Percentiles rank a stretch among this genome's conserved stretches.
Conservation (phyloP, 1,284 basidiomycete genomes). For the Fomitopsis betulina region DNA sequence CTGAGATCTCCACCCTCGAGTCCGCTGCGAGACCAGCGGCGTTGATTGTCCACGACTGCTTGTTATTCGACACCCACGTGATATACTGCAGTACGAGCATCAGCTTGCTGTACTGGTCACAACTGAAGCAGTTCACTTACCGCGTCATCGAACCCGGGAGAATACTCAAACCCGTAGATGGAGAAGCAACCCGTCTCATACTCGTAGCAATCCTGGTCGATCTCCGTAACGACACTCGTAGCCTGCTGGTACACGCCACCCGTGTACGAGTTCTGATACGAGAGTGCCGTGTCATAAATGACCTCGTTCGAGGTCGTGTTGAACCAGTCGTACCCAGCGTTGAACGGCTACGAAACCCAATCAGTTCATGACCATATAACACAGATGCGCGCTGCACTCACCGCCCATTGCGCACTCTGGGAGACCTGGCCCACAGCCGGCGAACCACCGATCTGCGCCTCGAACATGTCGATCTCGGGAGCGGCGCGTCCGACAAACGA, state of each 20-base stretch:
- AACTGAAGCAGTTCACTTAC: slow-evolving; percentile 26
- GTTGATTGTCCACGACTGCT: slow-evolving; percentile 55
- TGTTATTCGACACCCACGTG: slow-evolving; percentile 51
- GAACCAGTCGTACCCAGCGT: slow-evolving; percentile 48
- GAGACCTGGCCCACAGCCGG: slow-evolving; percentile 51
- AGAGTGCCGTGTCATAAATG: slow-evolving; percentile 44
- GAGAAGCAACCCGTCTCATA: slow-evolving; percentile 35
- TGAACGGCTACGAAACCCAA: slow-evolving; percentile 46
- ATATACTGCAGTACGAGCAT: slow-evolving; percentile 40
- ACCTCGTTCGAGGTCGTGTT: slow-evolving; percentile 45
- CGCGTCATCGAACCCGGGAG: slow-evolving; percentile 32
- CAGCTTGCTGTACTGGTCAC: not conserved
- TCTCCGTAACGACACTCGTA: slow-evolving; percentile 45
- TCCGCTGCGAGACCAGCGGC: slow-evolving; percentile 52
- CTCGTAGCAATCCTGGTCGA: slow-evolving; percentile 53
- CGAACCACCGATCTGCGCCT: slow-evolving; percentile 52
- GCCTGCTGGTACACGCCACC: slow-evolving; percentile 62
- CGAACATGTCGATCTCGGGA: slow-evolving; percentile 77
- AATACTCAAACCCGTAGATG: slow-evolving; percentile 46
- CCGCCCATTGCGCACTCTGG: slow-evolving; percentile 59
- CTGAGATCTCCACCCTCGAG: slow-evolving; percentile 42
- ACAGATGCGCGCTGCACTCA: slow-evolving; percentile 28
- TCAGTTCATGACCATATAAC: not conserved
- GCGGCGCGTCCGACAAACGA: slow-evolving; percentile 69
- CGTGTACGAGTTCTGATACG: slow-evolving; percentile 42